Conservation (phyloP, 2,329 filamentous ascomycete genomes). For the Didymella segeticola region DNA sequence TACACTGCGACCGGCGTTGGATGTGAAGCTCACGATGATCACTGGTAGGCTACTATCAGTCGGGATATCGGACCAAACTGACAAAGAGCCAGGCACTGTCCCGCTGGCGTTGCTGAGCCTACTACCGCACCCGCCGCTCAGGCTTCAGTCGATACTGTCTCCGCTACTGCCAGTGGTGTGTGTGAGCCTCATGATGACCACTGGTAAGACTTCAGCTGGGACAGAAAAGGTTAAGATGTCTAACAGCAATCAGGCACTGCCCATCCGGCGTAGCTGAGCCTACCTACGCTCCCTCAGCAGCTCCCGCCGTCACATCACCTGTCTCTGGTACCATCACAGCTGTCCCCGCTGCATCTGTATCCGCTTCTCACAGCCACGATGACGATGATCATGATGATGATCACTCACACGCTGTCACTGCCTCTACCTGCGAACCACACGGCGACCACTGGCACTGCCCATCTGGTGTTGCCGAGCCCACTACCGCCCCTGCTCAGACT, state of each 20-base stretch:
- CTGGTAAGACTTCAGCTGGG: constrained; percentile 19
- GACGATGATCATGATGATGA: constrained; percentile 28
- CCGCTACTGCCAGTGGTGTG: constrained; percentile 21
- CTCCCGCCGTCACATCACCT: constrained; percentile 8
- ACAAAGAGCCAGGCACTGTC: constrained; percentile 20
- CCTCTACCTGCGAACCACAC: constrained; percentile 36
- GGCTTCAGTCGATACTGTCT: constrained; percentile 17
- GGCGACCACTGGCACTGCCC: constrained; percentile 39
- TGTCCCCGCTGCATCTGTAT: constrained; percentile 12
- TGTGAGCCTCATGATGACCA: constrained; percentile 37
- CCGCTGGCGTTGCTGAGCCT: constrained; percentile 20
- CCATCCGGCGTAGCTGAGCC: constrained; percentile 26
- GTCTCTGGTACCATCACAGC: constrained; percentile 8
- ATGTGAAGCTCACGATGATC: constrained; percentile 21
- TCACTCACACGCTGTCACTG: constrained; percentile 33
- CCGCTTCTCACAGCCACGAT: constrained; percentile 21
- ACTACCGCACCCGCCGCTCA: constrained; percentile 17
- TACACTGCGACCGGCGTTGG: constrained; percentile 19
- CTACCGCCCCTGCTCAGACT: constrained; percentile 22
- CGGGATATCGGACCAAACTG: background rate
- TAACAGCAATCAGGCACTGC: constrained; percentile 24
- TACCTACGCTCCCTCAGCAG: constrained; percentile 18
- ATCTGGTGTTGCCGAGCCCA: constrained; percentile 35
- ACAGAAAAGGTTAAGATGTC: no score
- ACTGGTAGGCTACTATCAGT: constrained; percentile 9